Conservation (phyloP, 176 grass and related monocot species). For the Melocanna baccifera region DNA sequence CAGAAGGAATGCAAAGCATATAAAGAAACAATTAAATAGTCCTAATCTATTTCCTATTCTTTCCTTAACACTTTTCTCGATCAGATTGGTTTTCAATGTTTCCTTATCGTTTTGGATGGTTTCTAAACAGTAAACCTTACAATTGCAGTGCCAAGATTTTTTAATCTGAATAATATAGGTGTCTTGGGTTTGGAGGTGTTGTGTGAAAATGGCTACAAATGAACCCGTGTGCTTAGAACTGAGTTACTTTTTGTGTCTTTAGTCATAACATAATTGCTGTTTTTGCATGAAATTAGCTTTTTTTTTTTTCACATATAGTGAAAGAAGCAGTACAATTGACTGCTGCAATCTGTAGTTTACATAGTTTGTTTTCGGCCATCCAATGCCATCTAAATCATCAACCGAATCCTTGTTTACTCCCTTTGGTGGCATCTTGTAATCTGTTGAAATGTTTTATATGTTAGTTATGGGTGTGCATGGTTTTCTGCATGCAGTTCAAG, state of each 20-base stretch:
- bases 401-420: neutral
- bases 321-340: constrained; percentile 14
- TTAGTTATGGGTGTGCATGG: constrained; percentile 22
- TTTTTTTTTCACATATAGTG: constrained; percentile 2
- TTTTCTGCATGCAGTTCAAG: constrained; percentile 74
- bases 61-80: too few species aligned
- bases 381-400: neutral
- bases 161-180: neutral
- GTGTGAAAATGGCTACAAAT: neutral
- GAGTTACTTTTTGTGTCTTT: neutral
- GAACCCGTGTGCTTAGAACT: neutral
- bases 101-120: constrained; percentile 12
- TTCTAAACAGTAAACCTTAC: neutral
- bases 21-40: too few species aligned
- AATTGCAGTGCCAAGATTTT: neutral
- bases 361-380: neutral
- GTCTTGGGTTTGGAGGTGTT: neutral
- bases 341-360: neutral
- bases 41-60: too few species aligned
- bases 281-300: neutral
- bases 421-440: neutral
- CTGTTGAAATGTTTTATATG: neutral
- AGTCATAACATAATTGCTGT: neutral
- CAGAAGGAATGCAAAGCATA: too few species aligned
- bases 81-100: neutral